Base-by-base conservation (phyloP, 768 basidiomycete species). In the Collybiopsis confluens region DNA sequence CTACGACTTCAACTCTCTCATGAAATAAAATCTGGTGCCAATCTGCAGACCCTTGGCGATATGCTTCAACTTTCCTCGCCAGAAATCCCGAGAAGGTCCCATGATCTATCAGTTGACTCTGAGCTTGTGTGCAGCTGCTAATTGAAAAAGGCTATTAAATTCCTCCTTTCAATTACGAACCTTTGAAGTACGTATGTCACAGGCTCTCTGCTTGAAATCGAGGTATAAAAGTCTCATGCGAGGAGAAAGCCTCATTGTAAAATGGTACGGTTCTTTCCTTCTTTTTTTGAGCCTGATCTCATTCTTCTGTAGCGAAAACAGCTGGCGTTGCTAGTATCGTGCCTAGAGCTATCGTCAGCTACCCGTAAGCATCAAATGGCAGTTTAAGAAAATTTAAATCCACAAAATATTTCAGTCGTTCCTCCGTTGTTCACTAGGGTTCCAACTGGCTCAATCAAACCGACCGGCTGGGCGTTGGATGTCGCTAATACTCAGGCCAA, bases 401-500 rank as follows among this genome's bases (percentile, higher is more conserved):
- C n/a, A 27, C 21, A 5, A 2, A 18, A 35, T 53, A n/a, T 16
- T 45, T 23, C 49, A 74, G 72, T 73, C 20, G 59, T 62, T 8
- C 54, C 67, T 21, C 70, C 70, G 0, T 48, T 70, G 21, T 72
- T 62, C 28, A 54, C 61, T 30, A 65, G 68, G 40, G 57, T 72
- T 20, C 69, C 70, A 16, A 68, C 68, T 23, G 73, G 71, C 0
- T 47, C 69, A 1, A 62, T 74, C 9, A 75, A 73, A 56, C 73
- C 72, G 20, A 43, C 62, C 3, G 73, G 73, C 30, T 75, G 73
- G 73, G 67, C 68, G 13, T 59, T 70, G 9, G 65, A 74, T 52
- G 70, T 73, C 48, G 73, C 71, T n/a, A 65, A 63, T 24, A 67
- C 74, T 16, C 73, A 75, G 45, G 73, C 72, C 0, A 65, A 72